These are phyloP conservation scores for Reutealis trisperma DNA, from an alignment of 345 rosid genomes.

Conservation along the genomic window DNA sequence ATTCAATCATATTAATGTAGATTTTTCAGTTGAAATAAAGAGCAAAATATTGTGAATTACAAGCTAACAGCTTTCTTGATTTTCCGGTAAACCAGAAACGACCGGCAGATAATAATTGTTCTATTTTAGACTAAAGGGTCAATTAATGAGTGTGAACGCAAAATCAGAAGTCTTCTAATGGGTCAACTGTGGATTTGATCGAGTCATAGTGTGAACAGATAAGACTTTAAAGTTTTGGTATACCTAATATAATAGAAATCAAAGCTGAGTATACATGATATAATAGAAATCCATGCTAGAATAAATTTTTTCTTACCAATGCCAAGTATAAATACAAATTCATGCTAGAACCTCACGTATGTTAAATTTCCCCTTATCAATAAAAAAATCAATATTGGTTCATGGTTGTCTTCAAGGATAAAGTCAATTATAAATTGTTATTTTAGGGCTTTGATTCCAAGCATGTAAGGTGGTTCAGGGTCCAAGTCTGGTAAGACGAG, in stretches of 20 bases:
- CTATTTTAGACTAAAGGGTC: neutral
- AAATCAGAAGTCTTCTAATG: neutral
- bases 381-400: too few species aligned
- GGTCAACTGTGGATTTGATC: neutral
- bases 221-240: constrained; percentile 17
- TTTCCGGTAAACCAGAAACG: neutral
- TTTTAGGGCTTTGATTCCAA: neutral
- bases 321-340: too few species aligned
- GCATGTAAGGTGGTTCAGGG: neutral
- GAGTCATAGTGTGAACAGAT: constrained; percentile 29
- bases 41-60: too few species aligned
- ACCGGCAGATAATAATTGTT: neutral
- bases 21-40: too few species aligned
- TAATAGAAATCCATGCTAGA: too few species aligned
- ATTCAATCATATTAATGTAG: too few species aligned
- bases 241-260: too few species aligned
- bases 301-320: too few species aligned
- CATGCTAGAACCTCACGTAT: too few species aligned
- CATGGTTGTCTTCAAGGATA: neutral
- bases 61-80: neutral
- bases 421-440: neutral
- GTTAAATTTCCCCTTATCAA: too few species aligned
- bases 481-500: neutral
- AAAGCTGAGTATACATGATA: too few species aligned
- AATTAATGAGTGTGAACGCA: neutral